Evolutionary conservation across 768 basidiomycete genomes (phyloP), one percentile per base, ranked within the genome.

Genomic region (Serendipita indica): DNA sequence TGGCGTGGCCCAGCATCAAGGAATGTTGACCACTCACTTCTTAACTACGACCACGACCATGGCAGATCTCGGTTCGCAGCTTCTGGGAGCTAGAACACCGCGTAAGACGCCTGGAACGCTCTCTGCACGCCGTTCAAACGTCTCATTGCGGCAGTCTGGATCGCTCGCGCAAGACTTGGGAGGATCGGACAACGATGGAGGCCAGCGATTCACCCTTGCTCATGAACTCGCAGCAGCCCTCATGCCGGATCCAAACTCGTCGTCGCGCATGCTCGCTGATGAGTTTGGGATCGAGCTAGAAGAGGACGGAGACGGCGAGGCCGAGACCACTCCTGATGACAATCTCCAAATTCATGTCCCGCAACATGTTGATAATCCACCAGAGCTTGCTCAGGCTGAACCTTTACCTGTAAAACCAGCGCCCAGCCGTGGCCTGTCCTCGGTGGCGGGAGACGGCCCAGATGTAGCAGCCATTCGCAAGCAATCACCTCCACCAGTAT

Each of bases 221-320:
- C 88, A 91, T 69, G 89, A 91, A 66, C 79, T 91, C 33, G 89
- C 89, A 3, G 80, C 83, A 33, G 89, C 89, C 7, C 76, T 91
- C 58, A 86, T 89, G 81, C 89, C 88, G 22, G 89, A 91, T 70
- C 88, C 89, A 0, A 83, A 77, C 56, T 75, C 79, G 27, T 80
- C 84, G 58, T 89, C 86, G 22, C 84, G 80, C 68, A 69, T 89
- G 32, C 74, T 91, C 3, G 86, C 86, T 12, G 89, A 90, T 70
- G 89, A 91, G 69, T 87, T 91, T 62, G 89, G 89, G 7, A 83
- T 91, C 62, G 89, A 90, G 66, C 89, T 86, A 63, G 89, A 90
- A 62, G 64, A 65, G 27, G 35, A 37, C 35, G 87, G 85, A 43
- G 85, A 84, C 28, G 63, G 62, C 37, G 86, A 89, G 70, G 88